Conservation (phyloP, 306 rosid genomes). For the Geum urbanum region DNA sequence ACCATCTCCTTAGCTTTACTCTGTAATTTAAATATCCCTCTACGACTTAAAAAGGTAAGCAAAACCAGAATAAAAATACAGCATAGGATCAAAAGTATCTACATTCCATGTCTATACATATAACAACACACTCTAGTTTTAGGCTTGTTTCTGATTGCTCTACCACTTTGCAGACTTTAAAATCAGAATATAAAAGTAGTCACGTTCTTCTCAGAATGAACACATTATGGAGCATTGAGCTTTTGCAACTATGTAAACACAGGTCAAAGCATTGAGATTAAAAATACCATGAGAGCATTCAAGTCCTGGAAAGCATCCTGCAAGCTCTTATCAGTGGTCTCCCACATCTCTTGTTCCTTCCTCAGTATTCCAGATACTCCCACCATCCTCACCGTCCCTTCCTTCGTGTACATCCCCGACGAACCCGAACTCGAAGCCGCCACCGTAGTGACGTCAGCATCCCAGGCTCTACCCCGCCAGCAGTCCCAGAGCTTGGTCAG, state of each 20-base stretch:
- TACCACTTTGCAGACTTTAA: too few species aligned
- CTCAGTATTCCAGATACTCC: slow-evolving; percentile 95
- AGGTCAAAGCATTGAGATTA: background rate
- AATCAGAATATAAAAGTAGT: background rate
- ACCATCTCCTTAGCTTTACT: slow-evolving; percentile 99
- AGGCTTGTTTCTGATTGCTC: too few species aligned
- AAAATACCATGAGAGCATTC: slow-evolving; percentile 87
- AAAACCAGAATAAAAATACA: background rate
- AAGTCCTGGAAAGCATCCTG: slow-evolving; percentile 97
- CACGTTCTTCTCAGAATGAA: background rate
- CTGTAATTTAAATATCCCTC: slow-evolving; percentile 47
- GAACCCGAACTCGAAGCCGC: slow-evolving; percentile 5
- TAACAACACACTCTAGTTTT: background rate
- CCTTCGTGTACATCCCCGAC: slow-evolving; percentile 51
- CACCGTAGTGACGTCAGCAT: slow-evolving; percentile 12
- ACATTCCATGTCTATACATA: background rate
- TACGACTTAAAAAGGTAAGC: slow-evolving; percentile 19
- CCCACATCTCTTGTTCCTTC: slow-evolving; percentile 99
- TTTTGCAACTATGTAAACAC: too few species aligned
- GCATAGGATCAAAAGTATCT: background rate
- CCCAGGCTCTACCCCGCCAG: slow-evolving; percentile 86
- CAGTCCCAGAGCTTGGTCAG: slow-evolving; percentile 67
- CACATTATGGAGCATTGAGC: too few species aligned
- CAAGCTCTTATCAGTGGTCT: slow-evolving; percentile 91
- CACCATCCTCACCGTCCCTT: slow-evolving; percentile 90